Conservation (phyloP, 441 rosid genomes). For the Geranium incanum region DNA sequence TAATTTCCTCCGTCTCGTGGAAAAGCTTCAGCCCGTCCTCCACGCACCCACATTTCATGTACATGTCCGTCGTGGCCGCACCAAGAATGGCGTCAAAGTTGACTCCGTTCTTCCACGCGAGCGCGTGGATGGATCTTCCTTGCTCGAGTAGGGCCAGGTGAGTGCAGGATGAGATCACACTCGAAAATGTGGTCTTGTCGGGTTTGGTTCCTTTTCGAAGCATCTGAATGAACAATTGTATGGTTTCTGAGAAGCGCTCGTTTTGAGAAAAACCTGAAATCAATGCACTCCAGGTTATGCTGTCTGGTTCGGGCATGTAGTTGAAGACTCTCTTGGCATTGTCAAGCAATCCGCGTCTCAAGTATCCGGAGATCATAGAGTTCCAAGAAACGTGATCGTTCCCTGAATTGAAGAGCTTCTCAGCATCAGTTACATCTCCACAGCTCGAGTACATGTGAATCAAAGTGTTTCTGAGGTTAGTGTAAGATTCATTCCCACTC, state of each 20-base stretch:
- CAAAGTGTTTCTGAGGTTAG: conserved; percentile 54
- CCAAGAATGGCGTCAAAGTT: conserved; percentile 41
- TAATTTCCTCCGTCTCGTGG: conserved; percentile 33
- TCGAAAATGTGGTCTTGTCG: conserved; percentile 43
- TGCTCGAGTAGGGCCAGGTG: conserved; percentile 45
- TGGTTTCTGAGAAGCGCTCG: conserved; percentile 32
- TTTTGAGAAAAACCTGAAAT: conserved; percentile 49
- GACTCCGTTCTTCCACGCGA: conserved; percentile 32
- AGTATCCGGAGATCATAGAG: conserved; percentile 52
- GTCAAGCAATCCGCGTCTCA: conserved; percentile 36
- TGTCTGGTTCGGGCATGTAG: conserved; percentile 43
- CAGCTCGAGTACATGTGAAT: conserved; percentile 50
- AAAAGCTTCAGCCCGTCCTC: conserved; percentile 50
- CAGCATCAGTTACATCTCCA: conserved; percentile 33
- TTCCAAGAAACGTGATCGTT: conserved; percentile 46
- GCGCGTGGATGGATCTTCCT: conserved; percentile 50
- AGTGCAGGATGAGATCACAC: conserved; percentile 49
- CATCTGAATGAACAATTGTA: conserved; percentile 43
- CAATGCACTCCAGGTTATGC: conserved; percentile 51
- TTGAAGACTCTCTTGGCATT: conserved; percentile 45
- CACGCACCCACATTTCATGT: conserved; percentile 50
- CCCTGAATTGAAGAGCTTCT: conserved; percentile 34
- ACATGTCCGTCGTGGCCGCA: conserved; percentile 50
- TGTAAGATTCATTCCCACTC: conserved; percentile 37
- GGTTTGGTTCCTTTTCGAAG: conserved; percentile 38